Evolutionary conservation across 2,329 filamentous ascomycete species (phyloP).

Genomic region (Simplicillium sp.): DNA sequence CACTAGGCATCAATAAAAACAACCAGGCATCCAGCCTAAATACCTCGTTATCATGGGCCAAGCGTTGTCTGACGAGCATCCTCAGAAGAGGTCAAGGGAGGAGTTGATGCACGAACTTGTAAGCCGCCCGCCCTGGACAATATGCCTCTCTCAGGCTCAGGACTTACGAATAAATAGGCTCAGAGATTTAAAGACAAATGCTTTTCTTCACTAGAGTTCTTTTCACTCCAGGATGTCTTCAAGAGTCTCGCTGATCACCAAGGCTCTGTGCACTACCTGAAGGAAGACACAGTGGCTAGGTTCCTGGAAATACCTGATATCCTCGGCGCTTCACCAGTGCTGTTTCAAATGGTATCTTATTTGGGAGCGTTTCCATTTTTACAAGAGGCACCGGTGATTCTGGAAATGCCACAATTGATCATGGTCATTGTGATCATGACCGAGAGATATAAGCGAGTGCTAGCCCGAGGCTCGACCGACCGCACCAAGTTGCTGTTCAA

Average conservation of each 20-base stretch:
- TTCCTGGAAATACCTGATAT: constrained; percentile 68
- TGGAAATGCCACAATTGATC: constrained; percentile 61
- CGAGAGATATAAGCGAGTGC: constrained; percentile 54
- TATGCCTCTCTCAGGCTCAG: background rate
- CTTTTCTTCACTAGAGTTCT: constrained; percentile 62
- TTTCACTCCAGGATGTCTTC: constrained; percentile 67
- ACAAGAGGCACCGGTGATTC: constrained; percentile 57
- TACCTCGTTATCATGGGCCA: constrained; percentile 31
- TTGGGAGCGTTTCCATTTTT: constrained; percentile 67
- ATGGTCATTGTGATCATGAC: constrained; percentile 67
- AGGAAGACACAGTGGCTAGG: constrained; percentile 57
- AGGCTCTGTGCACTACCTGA: constrained; percentile 54
- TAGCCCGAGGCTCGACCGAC: constrained; percentile 47
- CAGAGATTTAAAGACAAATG: constrained; percentile 58
- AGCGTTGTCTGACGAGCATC: constrained; percentile 35
- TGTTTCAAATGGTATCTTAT: constrained; percentile 65
- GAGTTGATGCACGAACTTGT: constrained; percentile 43
- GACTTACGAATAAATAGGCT: constrained; percentile 30
- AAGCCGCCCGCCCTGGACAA: too few species aligned
- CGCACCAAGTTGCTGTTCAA: constrained; percentile 59
- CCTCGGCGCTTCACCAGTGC: constrained; percentile 53
- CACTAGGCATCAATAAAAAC: too few species aligned
- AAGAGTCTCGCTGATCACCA: constrained; percentile 57
- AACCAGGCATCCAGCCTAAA: too few species aligned
- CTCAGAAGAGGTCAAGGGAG: constrained; percentile 36